These are phyloP conservation scores for Prorocentrum cordatum DNA, from an alignment of 169 alveolate species.

Conservation along the genomic window DNA sequence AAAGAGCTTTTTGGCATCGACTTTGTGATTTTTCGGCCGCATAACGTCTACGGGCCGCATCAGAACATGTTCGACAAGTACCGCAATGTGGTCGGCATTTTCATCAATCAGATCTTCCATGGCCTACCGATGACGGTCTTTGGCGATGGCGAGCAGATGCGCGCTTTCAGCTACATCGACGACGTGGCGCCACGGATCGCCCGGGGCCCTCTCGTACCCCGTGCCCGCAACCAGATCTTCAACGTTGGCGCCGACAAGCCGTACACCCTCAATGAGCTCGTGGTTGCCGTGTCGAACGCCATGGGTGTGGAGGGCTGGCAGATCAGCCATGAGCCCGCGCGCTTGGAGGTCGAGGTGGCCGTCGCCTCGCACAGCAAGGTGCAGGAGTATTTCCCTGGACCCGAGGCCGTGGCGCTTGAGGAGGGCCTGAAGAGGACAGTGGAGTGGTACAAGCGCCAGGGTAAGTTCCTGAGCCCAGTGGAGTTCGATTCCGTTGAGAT, in stretches of 20 bases:
- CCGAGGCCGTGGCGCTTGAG: background rate
- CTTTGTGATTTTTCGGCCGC: slow-evolving; percentile 39
- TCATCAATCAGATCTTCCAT: slow-evolving; percentile 15
- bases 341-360: background rate
- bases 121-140: background rate
- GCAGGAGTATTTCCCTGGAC: slow-evolving; percentile 3
- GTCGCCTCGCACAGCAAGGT: background rate
- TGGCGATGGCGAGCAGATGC: slow-evolving; percentile 17
- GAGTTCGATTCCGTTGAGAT: slow-evolving; percentile 15
- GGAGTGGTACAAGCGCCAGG: slow-evolving; percentile 1
- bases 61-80: slow-evolving; percentile 68
- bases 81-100: slow-evolving; percentile 46
- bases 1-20: slow-evolving; percentile 30
- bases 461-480: background rate
- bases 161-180: slow-evolving; percentile 51
- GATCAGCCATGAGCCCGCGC: background rate
- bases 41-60: background rate
- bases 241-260: slow-evolving; percentile 45
- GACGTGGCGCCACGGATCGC: slow-evolving; percentile 48
- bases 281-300: background rate
- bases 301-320: background rate
- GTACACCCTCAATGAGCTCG: slow-evolving; percentile 16
- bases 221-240: slow-evolving; percentile 19
- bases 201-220: slow-evolving; percentile 2
- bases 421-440: slow-evolving; percentile 30